Conservation (phyloP, 345 rosid species). For the Bretschneidera sinensis region DNA sequence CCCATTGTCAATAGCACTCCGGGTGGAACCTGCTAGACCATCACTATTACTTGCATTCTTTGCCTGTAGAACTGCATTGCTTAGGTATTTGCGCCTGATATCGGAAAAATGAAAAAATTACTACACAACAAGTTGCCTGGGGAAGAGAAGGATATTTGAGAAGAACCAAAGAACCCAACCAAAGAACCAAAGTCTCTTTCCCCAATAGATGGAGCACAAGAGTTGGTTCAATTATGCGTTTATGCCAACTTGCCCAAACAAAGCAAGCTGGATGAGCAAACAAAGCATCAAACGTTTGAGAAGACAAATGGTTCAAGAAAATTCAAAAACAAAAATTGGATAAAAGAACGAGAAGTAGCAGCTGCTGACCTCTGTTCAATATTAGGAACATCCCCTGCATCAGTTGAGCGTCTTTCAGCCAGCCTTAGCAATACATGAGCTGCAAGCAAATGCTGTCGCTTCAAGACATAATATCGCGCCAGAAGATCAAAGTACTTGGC, state of each 20-base stretch:
- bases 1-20: slow-evolving; percentile 59
- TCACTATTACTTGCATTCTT: slow-evolving; percentile 72
- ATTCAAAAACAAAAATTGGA: background rate
- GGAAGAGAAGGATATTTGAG: background rate
- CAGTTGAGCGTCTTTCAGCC: slow-evolving; percentile 79
- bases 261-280: background rate
- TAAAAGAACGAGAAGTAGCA: background rate
- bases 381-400: slow-evolving; percentile 51
- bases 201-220: background rate
- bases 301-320: background rate
- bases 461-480: slow-evolving; percentile 85
- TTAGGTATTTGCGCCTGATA: slow-evolving; percentile 76
- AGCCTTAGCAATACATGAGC: slow-evolving; percentile 88
- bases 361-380: slow-evolving; percentile 72
- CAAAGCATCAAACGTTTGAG: slow-evolving; percentile 1
- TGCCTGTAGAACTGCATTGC: slow-evolving; percentile 95
- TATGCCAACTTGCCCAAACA: slow-evolving; percentile 4
- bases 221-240: background rate
- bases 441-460: slow-evolving; percentile 92
- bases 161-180: slow-evolving; percentile 5
- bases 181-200: slow-evolving; percentile 3
- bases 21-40: slow-evolving; percentile 48
- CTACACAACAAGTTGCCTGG: slow-evolving; percentile 17
- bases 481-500: slow-evolving; percentile 82
- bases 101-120: slow-evolving; percentile 23